Evolutionary conservation across 2,329 filamentous ascomycete genomes (phyloP).

Genomic region (Paraphoma chrysanthemicola): DNA sequence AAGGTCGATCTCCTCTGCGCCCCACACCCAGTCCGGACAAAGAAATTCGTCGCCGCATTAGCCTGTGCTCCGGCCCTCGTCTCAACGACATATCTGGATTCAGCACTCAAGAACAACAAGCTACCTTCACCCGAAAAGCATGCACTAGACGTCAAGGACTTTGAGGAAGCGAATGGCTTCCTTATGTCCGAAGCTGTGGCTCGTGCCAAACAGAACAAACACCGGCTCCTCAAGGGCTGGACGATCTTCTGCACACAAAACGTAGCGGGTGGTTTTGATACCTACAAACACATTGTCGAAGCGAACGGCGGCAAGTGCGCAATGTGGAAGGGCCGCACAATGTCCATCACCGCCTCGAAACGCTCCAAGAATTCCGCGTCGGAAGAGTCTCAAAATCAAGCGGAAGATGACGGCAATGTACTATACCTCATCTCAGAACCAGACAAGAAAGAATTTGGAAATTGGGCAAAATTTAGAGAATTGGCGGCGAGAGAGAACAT

Average conservation of each 20-base stretch:
- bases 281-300: conserved; percentile 83
- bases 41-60: conserved; percentile 90
- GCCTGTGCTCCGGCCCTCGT: conserved; percentile 82
- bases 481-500: conserved; percentile 81
- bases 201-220: conserved; percentile 77
- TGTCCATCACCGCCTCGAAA: conserved; percentile 63
- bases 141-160: conserved; percentile 72
- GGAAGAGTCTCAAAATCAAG: conserved; percentile 61
- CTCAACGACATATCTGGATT: conserved; percentile 78
- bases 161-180: conserved; percentile 75
- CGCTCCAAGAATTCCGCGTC: conserved; percentile 30
- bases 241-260: conserved; percentile 84
- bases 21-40: conserved; percentile 83
- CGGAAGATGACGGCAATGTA: conserved; percentile 61
- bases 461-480: conserved; percentile 82
- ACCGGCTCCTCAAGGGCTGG: conserved; percentile 75
- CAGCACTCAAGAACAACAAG: conserved; percentile 73
- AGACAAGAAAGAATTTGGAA: conserved; percentile 69
- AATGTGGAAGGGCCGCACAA: conserved; percentile 76
- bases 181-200: conserved; percentile 71
- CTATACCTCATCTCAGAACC: conserved; percentile 81
- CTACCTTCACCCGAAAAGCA: conserved; percentile 71
- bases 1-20: conserved; percentile 87
- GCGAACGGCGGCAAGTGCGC: conserved; percentile 87
- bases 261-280: conserved; percentile 81